Evolutionary conservation across 306 rosid species (phyloP).

Genomic region (Datisca glomerata): DNA sequence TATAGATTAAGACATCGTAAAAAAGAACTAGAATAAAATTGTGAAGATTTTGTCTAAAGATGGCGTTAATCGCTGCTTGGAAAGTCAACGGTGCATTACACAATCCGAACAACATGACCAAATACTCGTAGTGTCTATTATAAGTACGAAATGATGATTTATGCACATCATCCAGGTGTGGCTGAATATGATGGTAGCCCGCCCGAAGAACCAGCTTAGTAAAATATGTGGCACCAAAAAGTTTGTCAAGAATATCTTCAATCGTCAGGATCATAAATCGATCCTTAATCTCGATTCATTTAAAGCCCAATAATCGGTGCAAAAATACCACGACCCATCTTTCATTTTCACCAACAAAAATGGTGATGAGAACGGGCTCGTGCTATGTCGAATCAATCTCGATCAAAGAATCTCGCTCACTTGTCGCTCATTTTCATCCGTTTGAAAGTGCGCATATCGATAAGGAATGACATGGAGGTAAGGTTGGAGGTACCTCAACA

Average conservation of each 20-base stretch:
- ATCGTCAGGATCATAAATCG: not conserved
- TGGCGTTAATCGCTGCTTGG: not conserved
- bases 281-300: not conserved
- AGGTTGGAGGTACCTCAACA: not conserved
- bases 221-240: too few species aligned
- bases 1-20: not conserved
- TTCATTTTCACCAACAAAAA: not conserved
- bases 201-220: not conserved
- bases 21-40: too few species aligned
- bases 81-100: not conserved
- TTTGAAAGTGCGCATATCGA: too few species aligned
- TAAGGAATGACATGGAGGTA: too few species aligned
- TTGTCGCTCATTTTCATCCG: not conserved
- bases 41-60: not conserved
- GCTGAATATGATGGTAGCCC: too few species aligned
- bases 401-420: too few species aligned
- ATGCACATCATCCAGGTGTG: too few species aligned
- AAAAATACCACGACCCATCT: not conserved
- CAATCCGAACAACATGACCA: too few species aligned
- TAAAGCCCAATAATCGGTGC: not conserved
- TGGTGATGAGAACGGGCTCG: not conserved
- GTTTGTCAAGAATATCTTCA: too few species aligned
- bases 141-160: not conserved
- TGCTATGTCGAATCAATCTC: not conserved
- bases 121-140: not conserved